These are phyloP conservation scores for Coleophoma cylindrospora DNA, from an alignment of 2,329 filamentous ascomycete genomes.

Conservation along the genomic window DNA sequence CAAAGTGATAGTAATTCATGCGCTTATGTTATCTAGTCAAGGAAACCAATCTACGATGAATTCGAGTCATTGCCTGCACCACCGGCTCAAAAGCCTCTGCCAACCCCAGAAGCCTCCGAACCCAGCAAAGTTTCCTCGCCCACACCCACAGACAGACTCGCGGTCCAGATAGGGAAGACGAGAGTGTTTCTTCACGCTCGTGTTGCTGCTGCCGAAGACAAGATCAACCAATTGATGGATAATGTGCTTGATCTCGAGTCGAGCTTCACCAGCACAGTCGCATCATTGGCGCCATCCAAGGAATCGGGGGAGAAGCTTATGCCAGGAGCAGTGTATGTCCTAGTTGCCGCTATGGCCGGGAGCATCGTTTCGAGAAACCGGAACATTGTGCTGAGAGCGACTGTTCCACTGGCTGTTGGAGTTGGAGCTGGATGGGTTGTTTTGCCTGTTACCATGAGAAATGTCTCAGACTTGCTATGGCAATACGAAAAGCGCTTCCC, in stretches of 20 bases:
- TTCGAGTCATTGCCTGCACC: conserved; percentile 37
- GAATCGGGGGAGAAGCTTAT: conserved; percentile 85
- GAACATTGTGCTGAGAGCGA: conserved; percentile 73
- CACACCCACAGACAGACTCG: conserved; percentile 85
- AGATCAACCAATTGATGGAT: conserved; percentile 78
- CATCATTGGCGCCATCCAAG: conserved; percentile 79
- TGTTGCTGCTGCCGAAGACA: conserved; percentile 70
- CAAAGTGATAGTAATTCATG: background rate
- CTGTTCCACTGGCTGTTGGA: conserved; percentile 74
- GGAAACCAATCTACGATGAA: conserved; percentile 80
- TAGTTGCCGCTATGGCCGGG: conserved; percentile 92
- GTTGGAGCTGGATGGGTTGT: conserved; percentile 79
- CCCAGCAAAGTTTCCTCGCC: conserved; percentile 40
- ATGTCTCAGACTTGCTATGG: conserved; percentile 83
- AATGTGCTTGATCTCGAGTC: conserved; percentile 80
- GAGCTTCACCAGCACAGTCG: conserved; percentile 83
- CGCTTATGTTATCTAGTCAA: conserved; percentile 29
- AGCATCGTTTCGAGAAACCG: conserved; percentile 87
- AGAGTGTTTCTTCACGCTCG: conserved; percentile 78
- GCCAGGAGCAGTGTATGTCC: conserved; percentile 85
- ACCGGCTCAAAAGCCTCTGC: conserved; percentile 18
- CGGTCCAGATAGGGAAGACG: conserved; percentile 72
- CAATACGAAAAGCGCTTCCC: conserved; percentile 89
- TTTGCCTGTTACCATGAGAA: conserved; percentile 84
- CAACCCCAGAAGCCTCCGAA: conserved; percentile 12